These are phyloP conservation scores for Sarocladium strictum DNA, from an alignment of 2,329 filamentous ascomycete species.

Conservation along the genomic window DNA sequence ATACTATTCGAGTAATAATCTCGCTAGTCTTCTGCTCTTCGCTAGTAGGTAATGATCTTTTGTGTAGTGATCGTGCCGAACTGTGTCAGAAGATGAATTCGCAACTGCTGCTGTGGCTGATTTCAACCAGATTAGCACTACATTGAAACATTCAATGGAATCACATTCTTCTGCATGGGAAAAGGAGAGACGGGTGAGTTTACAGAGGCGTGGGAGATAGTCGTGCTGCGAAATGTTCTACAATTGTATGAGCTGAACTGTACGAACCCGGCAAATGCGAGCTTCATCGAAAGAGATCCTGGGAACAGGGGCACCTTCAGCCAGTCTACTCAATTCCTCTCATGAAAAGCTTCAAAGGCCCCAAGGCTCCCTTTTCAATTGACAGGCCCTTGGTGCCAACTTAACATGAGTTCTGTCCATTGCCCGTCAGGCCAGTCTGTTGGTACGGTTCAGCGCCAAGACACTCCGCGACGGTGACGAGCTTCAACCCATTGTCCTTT, in stretches of 20 bases:
- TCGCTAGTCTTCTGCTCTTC: no score
- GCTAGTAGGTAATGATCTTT: no score
- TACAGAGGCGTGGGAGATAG: not conserved
- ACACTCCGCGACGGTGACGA: constrained; percentile 44
- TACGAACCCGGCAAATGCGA: not conserved
- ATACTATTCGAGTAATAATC: no score
- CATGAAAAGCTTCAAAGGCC: no score
- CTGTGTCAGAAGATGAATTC: not conserved
- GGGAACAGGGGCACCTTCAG: not conserved
- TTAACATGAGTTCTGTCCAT: constrained; percentile 19
- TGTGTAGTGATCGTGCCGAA: no score
- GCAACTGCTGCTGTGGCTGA: not conserved
- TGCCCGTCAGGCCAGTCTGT: constrained; percentile 28
- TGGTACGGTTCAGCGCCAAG: constrained; percentile 22
- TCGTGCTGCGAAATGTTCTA: not conserved
- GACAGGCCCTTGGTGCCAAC: not conserved
- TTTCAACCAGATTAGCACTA: no score
- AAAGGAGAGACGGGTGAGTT: not conserved
- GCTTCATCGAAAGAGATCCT: not conserved
- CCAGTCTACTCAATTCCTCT: no score
- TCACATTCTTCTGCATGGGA: not conserved
- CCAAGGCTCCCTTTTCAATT: not conserved
- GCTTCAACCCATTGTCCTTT: constrained; percentile 37
- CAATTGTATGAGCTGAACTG: not conserved
- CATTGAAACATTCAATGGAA: no score